phyloP scores from a whole-genome alignment of 2,329 filamentous ascomycete species.

The Hyphodiscus sp. region DNA sequence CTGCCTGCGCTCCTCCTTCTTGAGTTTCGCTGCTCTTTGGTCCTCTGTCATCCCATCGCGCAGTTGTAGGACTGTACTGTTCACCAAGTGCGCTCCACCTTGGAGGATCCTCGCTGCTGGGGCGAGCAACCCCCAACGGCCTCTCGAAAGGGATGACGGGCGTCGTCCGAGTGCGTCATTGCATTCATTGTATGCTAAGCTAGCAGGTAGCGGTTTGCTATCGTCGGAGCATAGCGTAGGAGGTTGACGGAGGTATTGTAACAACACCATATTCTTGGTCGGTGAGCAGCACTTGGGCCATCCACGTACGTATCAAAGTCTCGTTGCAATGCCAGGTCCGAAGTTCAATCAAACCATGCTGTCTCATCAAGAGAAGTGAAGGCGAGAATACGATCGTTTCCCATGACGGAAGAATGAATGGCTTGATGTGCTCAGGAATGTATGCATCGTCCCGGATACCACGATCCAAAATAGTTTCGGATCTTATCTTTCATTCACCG shows the following conservation, averaged over 20 bases:
- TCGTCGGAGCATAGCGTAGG: conserved; percentile 17
- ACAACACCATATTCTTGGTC: conserved; percentile 22
- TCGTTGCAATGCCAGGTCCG: background rate
- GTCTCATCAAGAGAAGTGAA: background rate
- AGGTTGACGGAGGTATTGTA: conserved; percentile 23
- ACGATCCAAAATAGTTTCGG: background rate
- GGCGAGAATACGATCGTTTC: background rate
- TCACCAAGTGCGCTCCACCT: conserved; percentile 21
- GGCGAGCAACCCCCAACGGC: conserved; percentile 19
- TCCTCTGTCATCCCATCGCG: conserved; percentile 31
- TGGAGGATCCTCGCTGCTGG: conserved; percentile 23
- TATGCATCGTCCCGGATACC: background rate
- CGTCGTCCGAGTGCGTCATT: conserved; percentile 7
- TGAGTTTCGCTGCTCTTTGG: conserved; percentile 41
- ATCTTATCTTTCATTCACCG: no score
- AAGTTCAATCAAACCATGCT: background rate
- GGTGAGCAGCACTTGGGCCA: conserved; percentile 9
- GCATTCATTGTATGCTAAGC: conserved; percentile 14
- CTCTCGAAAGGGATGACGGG: conserved; percentile 7
- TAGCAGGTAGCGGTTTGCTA: conserved; percentile 9
- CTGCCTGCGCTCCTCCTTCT: conserved; percentile 53
- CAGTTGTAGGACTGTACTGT: conserved; percentile 20
- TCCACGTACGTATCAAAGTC: conserved; percentile 6
- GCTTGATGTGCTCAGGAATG: background rate
- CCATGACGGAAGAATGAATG: background rate